A percentile compares a stretch with the other conserved stretches of the same genome.
Evolutionary conservation across 2,329 filamentous ascomycete species (phyloP).

Genomic region (Colletotrichum chrysophilum): DNA sequence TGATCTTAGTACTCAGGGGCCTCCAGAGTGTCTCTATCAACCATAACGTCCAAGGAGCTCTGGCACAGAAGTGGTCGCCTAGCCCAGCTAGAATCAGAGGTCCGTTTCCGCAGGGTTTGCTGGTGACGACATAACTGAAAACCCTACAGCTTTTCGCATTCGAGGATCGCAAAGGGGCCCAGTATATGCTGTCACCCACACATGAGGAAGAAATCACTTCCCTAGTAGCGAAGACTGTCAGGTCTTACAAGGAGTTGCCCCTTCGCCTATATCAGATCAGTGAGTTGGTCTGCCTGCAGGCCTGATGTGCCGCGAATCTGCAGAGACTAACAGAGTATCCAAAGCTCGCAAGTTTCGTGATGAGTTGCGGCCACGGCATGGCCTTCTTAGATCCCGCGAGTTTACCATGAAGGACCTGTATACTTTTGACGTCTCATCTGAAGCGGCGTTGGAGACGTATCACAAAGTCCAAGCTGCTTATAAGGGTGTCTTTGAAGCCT

Average conservation of each 20-base stretch:
- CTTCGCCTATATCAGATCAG: conserved; percentile 90
- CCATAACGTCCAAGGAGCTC: conserved; percentile 81
- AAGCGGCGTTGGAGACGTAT: conserved; percentile 82
- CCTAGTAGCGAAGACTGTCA: conserved; percentile 73
- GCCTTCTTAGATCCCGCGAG: conserved; percentile 84
- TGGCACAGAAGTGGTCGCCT: conserved; percentile 87
- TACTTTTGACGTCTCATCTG: conserved; percentile 78
- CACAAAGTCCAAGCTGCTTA: conserved; percentile 76
- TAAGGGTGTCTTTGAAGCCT: conserved; percentile 76
- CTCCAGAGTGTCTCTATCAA: conserved; percentile 82
- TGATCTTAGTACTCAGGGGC: conserved; percentile 58
- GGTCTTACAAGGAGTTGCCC: conserved; percentile 86
- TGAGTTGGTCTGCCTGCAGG: conserved; percentile 41
- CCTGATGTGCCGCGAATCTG: background rate
- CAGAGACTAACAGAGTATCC: background rate
- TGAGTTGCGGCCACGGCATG: conserved; percentile 86
- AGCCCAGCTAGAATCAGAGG: conserved; percentile 75
- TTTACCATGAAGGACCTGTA: conserved; percentile 99
- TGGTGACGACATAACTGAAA: conserved; percentile 22
- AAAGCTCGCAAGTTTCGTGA: conserved; percentile 91
- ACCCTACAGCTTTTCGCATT: conserved; percentile 74
- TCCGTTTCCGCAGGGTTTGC: conserved; percentile 36
- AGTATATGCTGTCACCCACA: conserved; percentile 84
- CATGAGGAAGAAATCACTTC: conserved; percentile 96
- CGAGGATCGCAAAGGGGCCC: conserved; percentile 75